Conservation (phyloP, 139 green algal genomes). For the Asterochloris sp. region DNA sequence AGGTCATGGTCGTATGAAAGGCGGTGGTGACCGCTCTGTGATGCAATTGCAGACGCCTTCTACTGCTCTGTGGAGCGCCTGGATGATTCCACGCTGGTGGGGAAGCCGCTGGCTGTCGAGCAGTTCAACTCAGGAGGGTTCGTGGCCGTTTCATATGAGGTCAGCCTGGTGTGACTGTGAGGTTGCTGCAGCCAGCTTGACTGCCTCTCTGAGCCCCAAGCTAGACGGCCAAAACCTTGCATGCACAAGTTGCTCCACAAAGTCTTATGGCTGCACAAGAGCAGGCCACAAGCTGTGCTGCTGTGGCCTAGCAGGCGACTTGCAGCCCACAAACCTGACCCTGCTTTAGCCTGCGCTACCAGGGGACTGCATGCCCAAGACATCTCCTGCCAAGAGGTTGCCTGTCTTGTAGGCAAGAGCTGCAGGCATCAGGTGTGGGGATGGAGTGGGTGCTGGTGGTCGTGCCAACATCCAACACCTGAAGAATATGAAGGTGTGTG, state of each 20-base stretch:
- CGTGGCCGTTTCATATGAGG: constrained; percentile 61
- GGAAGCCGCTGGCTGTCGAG: constrained; percentile 50
- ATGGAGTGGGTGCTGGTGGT: constrained; percentile 38
- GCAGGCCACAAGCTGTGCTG: no score
- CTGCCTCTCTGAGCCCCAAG: no score
- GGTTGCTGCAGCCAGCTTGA: no score
- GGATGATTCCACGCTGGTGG: constrained; percentile 46
- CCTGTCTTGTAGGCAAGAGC: constrained; percentile 34
- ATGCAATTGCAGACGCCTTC: constrained; percentile 41
- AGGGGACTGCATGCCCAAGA: no score
- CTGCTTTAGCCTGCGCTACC: no score
- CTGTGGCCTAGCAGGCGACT: no score
- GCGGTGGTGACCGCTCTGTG: no score
- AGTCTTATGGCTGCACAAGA: no score
- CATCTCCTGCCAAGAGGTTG: neutral
- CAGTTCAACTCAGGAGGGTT: constrained; percentile 69
- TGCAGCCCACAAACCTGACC: no score
- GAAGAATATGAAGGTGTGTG: constrained; percentile 5
- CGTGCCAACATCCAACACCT: constrained; percentile 30
- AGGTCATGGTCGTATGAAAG: no score
- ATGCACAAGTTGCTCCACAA: no score
- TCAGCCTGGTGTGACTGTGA: neutral
- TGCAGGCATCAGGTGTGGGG: constrained; percentile 51
- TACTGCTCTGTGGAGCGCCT: constrained; percentile 65
- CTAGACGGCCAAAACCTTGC: no score